Conservation (phyloP, 371 early-diverging fungal genomes). For the Capniomyces stellatus region DNA sequence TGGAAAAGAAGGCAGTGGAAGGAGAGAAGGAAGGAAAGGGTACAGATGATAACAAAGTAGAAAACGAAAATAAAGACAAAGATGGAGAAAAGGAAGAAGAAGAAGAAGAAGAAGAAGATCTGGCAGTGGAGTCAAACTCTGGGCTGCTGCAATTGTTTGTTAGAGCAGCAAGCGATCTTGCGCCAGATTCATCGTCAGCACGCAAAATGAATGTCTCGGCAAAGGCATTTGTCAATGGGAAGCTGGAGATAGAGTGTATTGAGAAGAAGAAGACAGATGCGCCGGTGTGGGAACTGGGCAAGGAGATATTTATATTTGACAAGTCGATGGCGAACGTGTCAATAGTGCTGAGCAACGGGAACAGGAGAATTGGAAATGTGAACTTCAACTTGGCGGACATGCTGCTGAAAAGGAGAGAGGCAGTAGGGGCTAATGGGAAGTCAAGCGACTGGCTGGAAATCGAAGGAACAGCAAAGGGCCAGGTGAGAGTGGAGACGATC, state of each 20-base stretch:
- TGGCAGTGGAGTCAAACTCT: slow-evolving; percentile 38
- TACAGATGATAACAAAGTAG: background rate
- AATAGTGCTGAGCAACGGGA: slow-evolving; percentile 10
- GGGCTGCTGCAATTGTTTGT: slow-evolving; percentile 23
- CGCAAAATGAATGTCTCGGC: slow-evolving; percentile 24
- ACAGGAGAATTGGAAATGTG: slow-evolving; percentile 16
- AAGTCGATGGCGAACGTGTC: slow-evolving; percentile 13
- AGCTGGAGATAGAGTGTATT: slow-evolving; percentile 14
- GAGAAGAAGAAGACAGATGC: slow-evolving; percentile 23
- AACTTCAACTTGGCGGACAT: slow-evolving; percentile 18
- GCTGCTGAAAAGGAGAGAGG: slow-evolving; percentile 17
- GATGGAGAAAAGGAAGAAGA: slow-evolving; percentile 1
- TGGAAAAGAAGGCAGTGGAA: background rate
- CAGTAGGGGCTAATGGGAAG: slow-evolving; percentile 6
- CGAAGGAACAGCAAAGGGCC: slow-evolving; percentile 14
- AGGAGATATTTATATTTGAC: slow-evolving; percentile 25
- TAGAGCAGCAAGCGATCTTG: slow-evolving; percentile 23
- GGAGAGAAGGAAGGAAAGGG: background rate
- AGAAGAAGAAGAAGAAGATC: slow-evolving; percentile 27
- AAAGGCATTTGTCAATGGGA: slow-evolving; percentile 14
- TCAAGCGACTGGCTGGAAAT: slow-evolving; percentile 23
- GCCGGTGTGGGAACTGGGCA: slow-evolving; percentile 24
- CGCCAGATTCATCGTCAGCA: slow-evolving; percentile 14
- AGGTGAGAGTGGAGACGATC: slow-evolving; percentile 21
- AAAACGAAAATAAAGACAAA: background rate